Evolutionary conservation across 495 filamentous ascomycete species (phyloP).

Genomic region (Hypoxylon crocopeplum): DNA sequence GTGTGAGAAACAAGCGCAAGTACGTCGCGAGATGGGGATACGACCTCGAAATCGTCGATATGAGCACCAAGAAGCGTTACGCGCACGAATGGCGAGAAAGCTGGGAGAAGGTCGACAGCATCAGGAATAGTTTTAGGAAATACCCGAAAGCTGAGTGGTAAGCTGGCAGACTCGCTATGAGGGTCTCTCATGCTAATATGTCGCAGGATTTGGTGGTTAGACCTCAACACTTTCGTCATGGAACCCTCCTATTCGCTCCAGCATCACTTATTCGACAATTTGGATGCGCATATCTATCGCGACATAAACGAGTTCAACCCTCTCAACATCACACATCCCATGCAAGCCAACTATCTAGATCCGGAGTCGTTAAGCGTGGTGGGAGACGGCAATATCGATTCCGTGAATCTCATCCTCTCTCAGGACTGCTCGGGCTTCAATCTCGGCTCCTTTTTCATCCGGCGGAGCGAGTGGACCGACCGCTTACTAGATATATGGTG

Average conservation of each 20-base stretch:
- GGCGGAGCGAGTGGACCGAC: conserved; percentile 85
- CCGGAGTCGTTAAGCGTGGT: conserved; percentile 68
- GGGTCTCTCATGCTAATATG: conserved; percentile 37
- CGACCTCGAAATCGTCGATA: conserved; percentile 93
- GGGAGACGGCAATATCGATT: conserved; percentile 75
- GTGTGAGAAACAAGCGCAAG: conserved; percentile 89
- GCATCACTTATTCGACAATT: conserved; percentile 83
- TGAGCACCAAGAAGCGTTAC: conserved; percentile 98
- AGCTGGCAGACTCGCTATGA: conserved; percentile 32
- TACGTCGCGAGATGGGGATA: conserved; percentile 93
- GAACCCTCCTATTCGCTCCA: conserved; percentile 92
- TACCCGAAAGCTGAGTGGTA: conserved; percentile 97
- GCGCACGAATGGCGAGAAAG: conserved; percentile 99
- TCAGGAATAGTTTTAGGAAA: conserved; percentile 89
- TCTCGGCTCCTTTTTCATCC: conserved; percentile 92
- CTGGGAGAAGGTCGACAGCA: conserved; percentile 98
- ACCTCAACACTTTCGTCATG: conserved; percentile 98
- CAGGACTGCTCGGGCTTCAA: conserved; percentile 98
- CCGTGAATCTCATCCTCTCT: conserved; percentile 85
- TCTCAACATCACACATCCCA: conserved; percentile 88
- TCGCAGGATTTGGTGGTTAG: conserved; percentile 97
- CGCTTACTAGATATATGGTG: conserved; percentile 96
- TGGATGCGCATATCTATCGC: conserved; percentile 80
- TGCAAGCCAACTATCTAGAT: conserved; percentile 75
- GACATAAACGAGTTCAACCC: conserved; percentile 98